phyloP scores from a whole-genome alignment of 2,329 filamentous ascomycete species.

The Beauveria sp. region DNA sequence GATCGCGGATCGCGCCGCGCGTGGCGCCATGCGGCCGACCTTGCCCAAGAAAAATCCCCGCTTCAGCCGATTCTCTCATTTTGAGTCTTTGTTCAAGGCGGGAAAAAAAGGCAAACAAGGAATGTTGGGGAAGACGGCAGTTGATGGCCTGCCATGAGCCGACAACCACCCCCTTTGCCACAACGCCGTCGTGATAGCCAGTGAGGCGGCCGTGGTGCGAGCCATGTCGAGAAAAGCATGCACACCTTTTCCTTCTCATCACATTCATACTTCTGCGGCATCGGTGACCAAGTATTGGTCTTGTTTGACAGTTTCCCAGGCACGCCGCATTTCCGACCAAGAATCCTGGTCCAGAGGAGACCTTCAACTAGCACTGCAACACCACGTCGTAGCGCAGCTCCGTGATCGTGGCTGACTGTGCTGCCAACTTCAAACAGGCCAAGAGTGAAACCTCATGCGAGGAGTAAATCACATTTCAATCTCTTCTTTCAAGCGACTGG shows the following conservation, averaged over 20 bases:
- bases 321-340: too few species aligned
- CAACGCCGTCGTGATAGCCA: not conserved
- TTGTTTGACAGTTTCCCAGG: not conserved
- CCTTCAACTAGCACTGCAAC: not conserved
- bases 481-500: not conserved
- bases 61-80: not conserved
- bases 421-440: too few species aligned
- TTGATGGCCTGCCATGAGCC: not conserved
- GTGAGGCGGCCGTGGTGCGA: not conserved
- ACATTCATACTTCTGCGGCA: not conserved
- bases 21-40: not conserved
- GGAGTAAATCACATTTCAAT: not conserved
- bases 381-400: too few species aligned
- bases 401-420: too few species aligned
- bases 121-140: not conserved
- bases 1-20: slow-evolving; percentile 6
- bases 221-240: not conserved
- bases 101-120: too few species aligned
- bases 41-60: not conserved
- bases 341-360: not conserved
- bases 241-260: not conserved
- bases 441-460: not conserved
- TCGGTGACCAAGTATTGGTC: not conserved
- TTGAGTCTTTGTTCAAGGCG: not conserved
- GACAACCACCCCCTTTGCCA: not conserved